Evolutionary conservation across 306 rosid species (phyloP), one percentile per base, ranked within the genome.

Genomic region (Inga laurina): DNA sequence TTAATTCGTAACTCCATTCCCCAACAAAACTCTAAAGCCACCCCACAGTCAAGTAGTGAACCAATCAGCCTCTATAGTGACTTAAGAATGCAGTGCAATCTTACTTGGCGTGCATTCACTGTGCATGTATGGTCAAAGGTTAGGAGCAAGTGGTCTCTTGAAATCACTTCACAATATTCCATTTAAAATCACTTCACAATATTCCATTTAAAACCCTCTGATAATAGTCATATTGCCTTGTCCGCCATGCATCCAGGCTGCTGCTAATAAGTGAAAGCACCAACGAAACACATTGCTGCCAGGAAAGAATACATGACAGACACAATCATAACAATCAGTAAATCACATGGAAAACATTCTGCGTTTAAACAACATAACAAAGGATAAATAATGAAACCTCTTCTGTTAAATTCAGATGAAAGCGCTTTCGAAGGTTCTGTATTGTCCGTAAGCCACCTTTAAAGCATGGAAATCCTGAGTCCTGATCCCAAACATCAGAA

Each of bases 161-260:
- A 80, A 84, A 61, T 66, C 74, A 77, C 84, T 69, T 96, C 94
- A 97, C 89, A 97, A 86, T 88, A 97, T 97, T 85, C 99, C 99
- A 77, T 97, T 97, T 90, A 97, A 88, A 83, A 97, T 66, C 74
- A 77, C 84, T 69, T 96, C 94, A 97, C 89, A 97, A 86, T 88
- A 97, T 97, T 85, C 99, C 99, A 77, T 97, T 97, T 90, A 97
- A 88, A 83, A 97, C 99, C 86, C 82, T 91, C 91, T 97, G 99
- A 86, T 97, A 97, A 84, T 97, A 97, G 86, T 97, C 99, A 85
- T 97, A 97, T 86, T 97, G 99, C 73, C 99, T 89, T 72, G 99
- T 97, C 85, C 99, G 91, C 99, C 99, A 97, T 52, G 99, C 99
- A 88, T 97, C 99, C 84, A 97, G 89, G 87, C 99, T 97, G 88